Conservation (phyloP, 768 basidiomycete genomes). For the Tulasnella sp. region DNA sequence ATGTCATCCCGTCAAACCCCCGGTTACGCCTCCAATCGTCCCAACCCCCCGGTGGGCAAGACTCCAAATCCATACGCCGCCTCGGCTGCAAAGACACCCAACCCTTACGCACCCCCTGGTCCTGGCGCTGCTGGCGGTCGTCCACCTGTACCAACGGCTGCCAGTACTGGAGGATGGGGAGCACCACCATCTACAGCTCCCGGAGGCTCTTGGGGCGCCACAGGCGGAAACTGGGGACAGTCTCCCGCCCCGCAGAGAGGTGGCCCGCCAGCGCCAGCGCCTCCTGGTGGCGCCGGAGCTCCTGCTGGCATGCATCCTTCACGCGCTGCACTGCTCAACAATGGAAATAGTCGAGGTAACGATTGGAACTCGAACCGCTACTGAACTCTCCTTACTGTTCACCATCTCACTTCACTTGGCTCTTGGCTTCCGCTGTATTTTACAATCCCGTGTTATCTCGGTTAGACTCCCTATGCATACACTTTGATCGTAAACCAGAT, state of each 20-base stretch:
- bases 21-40: constrained; percentile 14
- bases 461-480: neutral
- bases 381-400: neutral
- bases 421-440: neutral
- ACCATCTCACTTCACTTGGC: neutral
- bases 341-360: neutral
- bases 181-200: constrained; percentile 43
- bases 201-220: constrained; percentile 41
- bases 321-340: constrained; percentile 68
- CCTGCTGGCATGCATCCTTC: constrained; percentile 69
- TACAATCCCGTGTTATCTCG: constrained; percentile 5
- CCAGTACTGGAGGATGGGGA: constrained; percentile 38
- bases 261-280: constrained; percentile 48
- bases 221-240: constrained; percentile 39
- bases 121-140: constrained; percentile 18
- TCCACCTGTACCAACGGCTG: constrained; percentile 42
- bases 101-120: constrained; percentile 59
- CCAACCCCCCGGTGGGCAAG: constrained; percentile 29
- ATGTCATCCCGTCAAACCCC: constrained; percentile 67
- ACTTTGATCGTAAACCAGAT: neutral
- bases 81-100: constrained; percentile 68
- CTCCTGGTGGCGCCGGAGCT: constrained; percentile 50
- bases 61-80: constrained; percentile 33
- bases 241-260: constrained; percentile 48
- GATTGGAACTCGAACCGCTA: constrained; percentile 4